Evolutionary conservation across 176 grass and related monocot species (phyloP), one percentile per base, ranked within the genome.

Genomic region (Zoysia pacifica): DNA sequence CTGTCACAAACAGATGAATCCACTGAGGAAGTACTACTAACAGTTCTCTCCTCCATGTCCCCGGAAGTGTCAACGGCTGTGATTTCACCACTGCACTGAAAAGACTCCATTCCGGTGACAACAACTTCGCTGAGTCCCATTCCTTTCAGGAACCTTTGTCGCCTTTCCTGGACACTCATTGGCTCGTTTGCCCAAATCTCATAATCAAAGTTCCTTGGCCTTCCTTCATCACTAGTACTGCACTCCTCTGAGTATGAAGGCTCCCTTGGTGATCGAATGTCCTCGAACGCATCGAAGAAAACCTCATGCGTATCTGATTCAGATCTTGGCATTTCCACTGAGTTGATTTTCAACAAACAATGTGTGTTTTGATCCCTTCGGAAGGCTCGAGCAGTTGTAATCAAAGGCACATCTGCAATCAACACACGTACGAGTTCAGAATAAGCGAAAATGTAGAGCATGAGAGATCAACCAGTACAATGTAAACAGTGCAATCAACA

Each of bases 251-350:
- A 87, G 4, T 59, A 76, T 49, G 90, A 90, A 72, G 91, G 78
- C 74, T 90, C 86, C 65, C 81, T 73, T 44, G 79, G 45, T 73
- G 80, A 78, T 20, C 47, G 74, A 62, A 86, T 67, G 60, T 72
- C 78, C 83, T 99, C 92, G 69, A 77, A 61, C 66, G 96, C 88
- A 66, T 97, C 95, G 11, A 92, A 94, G 71, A 97, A 94, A 62
- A 73, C 51, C 37, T 97, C 87, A 75, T 83, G 92, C 66, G 60
- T 75, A 48, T 86, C 95, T 8, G 79, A 83, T 62, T 87, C 70
- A 5, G 78, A 90, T 16, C 77, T 85, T 67, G 84, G 66, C 95
- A 97, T 97, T 50, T 72, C 49, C 63, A 13, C 77, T 46, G 40
- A 65, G 43, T 13, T n/a, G 42, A 69, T 82, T 67, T 55, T 45